Evolutionary conservation across 306 rosid species (phyloP), one percentile per base, ranked within the genome.

Genomic region (Sicyos baderoa): DNA sequence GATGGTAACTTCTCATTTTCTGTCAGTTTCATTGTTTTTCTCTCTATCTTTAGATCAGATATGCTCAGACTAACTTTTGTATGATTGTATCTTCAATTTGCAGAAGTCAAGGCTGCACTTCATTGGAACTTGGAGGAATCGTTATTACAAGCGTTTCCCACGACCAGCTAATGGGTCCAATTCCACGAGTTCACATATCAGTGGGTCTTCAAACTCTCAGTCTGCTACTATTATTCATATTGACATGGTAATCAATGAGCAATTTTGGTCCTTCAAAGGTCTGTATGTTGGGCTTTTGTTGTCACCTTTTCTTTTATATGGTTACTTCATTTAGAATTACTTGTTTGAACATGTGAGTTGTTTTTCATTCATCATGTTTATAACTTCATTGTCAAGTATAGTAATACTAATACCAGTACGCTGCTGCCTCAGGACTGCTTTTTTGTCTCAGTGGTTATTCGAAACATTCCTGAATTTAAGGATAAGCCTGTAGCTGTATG

Each of bases 71-170:
- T 48, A 54, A 66, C 68, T 75, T 77, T 74, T 73, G 62, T n/a
- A n/a, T n/a, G n/a, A n/a, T n/a, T n/a, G n/a, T 69, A 78, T 74
- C 25, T 82, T 81, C 91, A 86, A 95, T 75, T 19, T 82, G 81
- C 91, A 89, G 96, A 89, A 78, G 74, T 92, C 96, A 51, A 86
- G 96, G 75, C 83, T 92, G 54, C 98, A 92, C 82, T 92, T 92
- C 72, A 89, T 92, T 75, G 95, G 98, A 74, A 92, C 93, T 47
- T 89, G 98, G 96, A 88, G 95, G 81, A 89, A 82, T 77, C 86
- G 96, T 68, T 89, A 92, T 76, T 87, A 89, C 47, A 92, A 86
- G 80, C 87, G 77, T 73, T 87, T 89, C 79, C 82, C 88, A 14
- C 67, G 45, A 77, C 56, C n/a, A 1, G 75, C 84, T 68, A 57